Percentiles rank a stretch among this genome's conserved stretches.
Conservation (phyloP, 345 rosid species). For the Citrus sinensis region DNA sequence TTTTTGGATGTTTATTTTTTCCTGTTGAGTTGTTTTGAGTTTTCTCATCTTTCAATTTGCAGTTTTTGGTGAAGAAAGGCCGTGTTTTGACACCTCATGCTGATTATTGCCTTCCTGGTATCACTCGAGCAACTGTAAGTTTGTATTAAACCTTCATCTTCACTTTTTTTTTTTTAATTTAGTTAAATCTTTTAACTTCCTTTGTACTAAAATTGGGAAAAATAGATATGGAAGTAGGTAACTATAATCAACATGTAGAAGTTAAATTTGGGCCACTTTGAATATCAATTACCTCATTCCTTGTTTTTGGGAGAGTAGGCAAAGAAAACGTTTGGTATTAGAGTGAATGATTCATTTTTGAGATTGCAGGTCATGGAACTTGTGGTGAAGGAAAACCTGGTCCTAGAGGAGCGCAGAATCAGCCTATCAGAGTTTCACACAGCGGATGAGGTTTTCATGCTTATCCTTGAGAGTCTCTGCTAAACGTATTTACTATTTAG, state of each 20-base stretch:
- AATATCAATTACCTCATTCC: background rate
- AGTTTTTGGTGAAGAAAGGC: conserved; percentile 89
- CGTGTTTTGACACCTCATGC: conserved; percentile 80
- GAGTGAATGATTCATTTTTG: background rate
- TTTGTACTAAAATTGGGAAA: background rate
- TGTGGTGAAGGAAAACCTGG: conserved; percentile 58
- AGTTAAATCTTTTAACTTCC: background rate
- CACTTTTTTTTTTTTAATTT: background rate
- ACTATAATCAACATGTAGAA: background rate
- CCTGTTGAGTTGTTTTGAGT: background rate
- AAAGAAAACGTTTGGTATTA: background rate
- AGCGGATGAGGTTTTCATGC: conserved; percentile 68
- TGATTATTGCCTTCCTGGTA: conserved; percentile 93
- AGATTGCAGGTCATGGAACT: conserved; percentile 73
- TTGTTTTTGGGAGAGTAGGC: too few relatives aligned
- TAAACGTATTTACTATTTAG: background rate
- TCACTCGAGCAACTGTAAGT: conserved; percentile 83
- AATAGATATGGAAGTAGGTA: background rate
- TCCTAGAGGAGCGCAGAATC: conserved; percentile 65
- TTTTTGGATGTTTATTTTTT: background rate
- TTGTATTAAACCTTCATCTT: background rate
- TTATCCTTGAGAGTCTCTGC: background rate
- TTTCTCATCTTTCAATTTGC: conserved; percentile 19
- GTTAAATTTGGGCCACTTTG: background rate
- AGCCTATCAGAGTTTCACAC: conserved; percentile 85